Base-by-base conservation (phyloP, 164 flowering plant genomes). In the Chimonanthus praecox region DNA sequence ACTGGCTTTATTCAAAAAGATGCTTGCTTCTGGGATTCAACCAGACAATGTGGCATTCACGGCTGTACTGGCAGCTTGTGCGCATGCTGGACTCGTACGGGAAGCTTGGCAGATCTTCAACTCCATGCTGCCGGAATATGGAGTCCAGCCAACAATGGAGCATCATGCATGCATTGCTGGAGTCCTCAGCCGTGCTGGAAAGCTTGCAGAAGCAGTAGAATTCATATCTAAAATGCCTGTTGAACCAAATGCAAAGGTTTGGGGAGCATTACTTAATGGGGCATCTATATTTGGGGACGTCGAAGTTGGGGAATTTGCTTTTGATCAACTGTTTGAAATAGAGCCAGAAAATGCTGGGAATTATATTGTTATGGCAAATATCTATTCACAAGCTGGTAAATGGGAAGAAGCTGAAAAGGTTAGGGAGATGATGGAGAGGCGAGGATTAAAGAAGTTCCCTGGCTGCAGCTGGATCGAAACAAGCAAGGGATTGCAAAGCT, bases 151-250 rank as follows among this genome's bases (percentile, higher is more conserved):
- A 13, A 70, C 74, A 46, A 75, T 78, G 4, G 93, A 92, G 84
- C 97, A 92, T 70, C 88, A 89, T 87, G 94, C 98, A 74, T 94
- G 98, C 81, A 82, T 91, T 83, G 94, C 87, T n/a, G 91, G 83
- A 62, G 93, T 81, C 73, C 80, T 92, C 50, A 83, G 88, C 77
- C 87, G 92, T 54, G 97, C 94, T 0, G 89, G 90, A 58, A 87
- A 74, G 85, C 87, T 89, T 68, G 71, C 84, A 49, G 95, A 89
- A 81, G 97, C 94, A 9, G 75, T 69, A 3, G 80, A 88, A 3
- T 86, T 91, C 66, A 77, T 94, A n/a, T 79, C 80, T 63, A 80
- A 80, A 75, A 87, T 90, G 94, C 92, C 91, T 18, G 70, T 88
- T 49, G 86, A 88, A 73, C 92, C 98, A 21, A 87, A 71, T 78